Conservation (phyloP, 139 green algal species). For the Auxenochlorella pyrenoidosa region DNA sequence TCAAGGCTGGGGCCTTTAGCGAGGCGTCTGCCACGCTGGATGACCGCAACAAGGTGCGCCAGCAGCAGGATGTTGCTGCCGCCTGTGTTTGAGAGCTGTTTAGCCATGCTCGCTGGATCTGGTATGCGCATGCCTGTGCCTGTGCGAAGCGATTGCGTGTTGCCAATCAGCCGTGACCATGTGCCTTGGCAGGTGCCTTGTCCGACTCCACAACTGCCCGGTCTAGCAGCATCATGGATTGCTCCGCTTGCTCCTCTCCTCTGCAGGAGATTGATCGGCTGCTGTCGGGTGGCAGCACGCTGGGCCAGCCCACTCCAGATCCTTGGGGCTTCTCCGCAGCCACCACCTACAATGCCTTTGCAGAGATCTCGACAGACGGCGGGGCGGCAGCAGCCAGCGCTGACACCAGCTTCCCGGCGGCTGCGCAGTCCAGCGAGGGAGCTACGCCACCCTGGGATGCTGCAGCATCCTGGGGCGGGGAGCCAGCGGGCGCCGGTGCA, state of each 20-base stretch:
- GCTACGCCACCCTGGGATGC: not conserved
- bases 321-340: slow-evolving; percentile 2
- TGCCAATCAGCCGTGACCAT: too few relatives aligned
- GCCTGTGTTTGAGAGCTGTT: too few relatives aligned
- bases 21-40: slow-evolving; percentile 21
- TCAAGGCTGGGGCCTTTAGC: not conserved
- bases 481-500: not conserved
- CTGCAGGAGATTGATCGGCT: slow-evolving; percentile 38
- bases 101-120: too few relatives aligned
- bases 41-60: slow-evolving; percentile 31
- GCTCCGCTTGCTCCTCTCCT: not conserved
- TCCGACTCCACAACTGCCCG: too few relatives aligned
- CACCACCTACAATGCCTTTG: slow-evolving; percentile 33
- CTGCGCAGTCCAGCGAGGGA: not conserved
- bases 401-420: not conserved
- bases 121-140: too few relatives aligned
- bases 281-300: slow-evolving; percentile 7
- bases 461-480: not conserved
- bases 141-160: too few relatives aligned
- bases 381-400: not conserved
- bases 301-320: not conserved
- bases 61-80: not conserved
- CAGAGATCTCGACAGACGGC: not conserved
- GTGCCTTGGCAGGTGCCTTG: too few relatives aligned
- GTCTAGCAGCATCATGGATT: not conserved